These are phyloP conservation scores for Entomortierella beljakovae DNA, from an alignment of 192 early-diverging fungal genomes.

Conservation along the genomic window DNA sequence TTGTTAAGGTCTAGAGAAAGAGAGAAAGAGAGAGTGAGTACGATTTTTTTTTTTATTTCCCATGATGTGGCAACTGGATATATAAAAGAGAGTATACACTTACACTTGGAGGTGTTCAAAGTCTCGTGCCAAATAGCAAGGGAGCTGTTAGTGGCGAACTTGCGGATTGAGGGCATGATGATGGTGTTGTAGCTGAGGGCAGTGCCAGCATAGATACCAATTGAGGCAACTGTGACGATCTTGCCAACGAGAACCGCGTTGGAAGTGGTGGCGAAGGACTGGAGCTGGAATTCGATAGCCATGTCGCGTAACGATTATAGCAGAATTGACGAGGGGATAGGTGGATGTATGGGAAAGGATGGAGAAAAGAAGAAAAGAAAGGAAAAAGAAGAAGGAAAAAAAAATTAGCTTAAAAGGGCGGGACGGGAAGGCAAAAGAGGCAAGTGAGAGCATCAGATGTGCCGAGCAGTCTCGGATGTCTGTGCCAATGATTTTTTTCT, in stretches of 20 bases:
- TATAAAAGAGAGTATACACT: neutral
- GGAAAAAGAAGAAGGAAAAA: constrained; percentile 1
- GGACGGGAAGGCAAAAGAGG: neutral
- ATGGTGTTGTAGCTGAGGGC: constrained; percentile 36
- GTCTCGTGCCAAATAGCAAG: constrained; percentile 48
- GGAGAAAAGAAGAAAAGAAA: constrained; percentile 1
- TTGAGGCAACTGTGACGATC: constrained; percentile 23
- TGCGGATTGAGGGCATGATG: constrained; percentile 42
- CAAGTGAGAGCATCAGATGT: neutral
- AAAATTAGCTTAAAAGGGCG: neutral
- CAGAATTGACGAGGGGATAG: too few relatives aligned
- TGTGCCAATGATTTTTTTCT: neutral
- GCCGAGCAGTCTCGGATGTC: neutral
- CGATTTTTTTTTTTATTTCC: neutral
- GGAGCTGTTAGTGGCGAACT: constrained; percentile 39
- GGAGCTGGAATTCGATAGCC: constrained; percentile 21
- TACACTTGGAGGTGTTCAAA: constrained; percentile 23
- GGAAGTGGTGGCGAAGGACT: constrained; percentile 25
- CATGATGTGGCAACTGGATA: neutral
- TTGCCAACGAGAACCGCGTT: constrained; percentile 34
- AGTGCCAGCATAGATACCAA: constrained; percentile 41
- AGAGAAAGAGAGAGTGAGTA: neutral
- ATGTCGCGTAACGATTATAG: constrained; percentile 8
- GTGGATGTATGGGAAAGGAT: neutral
- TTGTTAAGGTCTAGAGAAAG: constrained; percentile 15